phyloP scores from a whole-genome alignment of 495 filamentous ascomycete genomes.

The Aspergillus ostianus region DNA sequence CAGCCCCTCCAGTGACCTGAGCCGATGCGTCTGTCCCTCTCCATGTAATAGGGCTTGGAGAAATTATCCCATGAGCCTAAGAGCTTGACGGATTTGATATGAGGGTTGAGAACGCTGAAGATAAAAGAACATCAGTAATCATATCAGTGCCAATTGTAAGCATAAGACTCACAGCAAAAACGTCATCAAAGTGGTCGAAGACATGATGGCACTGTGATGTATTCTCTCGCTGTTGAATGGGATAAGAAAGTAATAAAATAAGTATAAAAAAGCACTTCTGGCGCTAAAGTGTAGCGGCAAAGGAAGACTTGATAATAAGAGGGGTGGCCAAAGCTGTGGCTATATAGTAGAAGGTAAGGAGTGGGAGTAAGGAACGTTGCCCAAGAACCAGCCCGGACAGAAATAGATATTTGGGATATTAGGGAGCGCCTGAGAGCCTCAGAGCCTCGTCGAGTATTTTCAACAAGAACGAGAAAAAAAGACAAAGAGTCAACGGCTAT shows the following conservation, averaged over 20 bases:
- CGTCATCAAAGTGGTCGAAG: conserved; percentile 72
- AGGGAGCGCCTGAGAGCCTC: not conserved
- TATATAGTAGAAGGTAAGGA: conserved; percentile 1
- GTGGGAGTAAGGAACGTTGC: conserved; percentile 8
- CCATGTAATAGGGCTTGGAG: conserved; percentile 69
- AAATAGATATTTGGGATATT: not conserved
- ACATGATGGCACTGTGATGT: conserved; percentile 41
- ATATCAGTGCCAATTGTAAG: not conserved
- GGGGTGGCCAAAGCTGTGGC: not conserved
- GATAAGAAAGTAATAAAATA: not conserved
- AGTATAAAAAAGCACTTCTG: not conserved
- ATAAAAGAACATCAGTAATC: conserved; percentile 13
- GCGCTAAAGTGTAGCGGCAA: not conserved
- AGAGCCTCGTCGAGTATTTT: not conserved
- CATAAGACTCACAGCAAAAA: conserved; percentile 65
- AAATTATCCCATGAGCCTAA: conserved; percentile 96
- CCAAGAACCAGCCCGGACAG: conserved; percentile 20
- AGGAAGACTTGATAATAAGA: not conserved
- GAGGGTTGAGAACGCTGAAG: conserved; percentile 61
- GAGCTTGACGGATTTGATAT: conserved; percentile 70
- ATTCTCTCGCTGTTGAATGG: not conserved
- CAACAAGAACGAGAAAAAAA: not conserved
- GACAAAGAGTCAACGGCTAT: not conserved
- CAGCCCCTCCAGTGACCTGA: conserved; percentile 80
- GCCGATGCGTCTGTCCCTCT: conserved; percentile 68